Evolutionary conservation across 805 yeast genomes (phyloP).

Genomic region (Nematodospora valgi): DNA sequence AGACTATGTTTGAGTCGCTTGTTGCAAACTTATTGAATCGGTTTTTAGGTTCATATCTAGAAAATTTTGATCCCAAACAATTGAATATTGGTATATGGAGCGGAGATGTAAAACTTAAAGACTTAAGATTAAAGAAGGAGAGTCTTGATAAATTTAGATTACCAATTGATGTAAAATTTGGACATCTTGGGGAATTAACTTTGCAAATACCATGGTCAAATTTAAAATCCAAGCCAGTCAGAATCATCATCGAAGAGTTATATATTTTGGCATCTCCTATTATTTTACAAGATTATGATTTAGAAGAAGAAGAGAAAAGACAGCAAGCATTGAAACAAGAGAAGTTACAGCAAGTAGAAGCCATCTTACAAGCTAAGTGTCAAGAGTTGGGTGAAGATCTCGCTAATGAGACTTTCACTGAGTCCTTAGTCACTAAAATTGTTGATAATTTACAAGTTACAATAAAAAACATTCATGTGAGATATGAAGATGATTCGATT

Average conservation of each 20-base stretch:
- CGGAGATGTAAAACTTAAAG: slow-evolving; percentile 86
- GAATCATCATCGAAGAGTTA: slow-evolving; percentile 80
- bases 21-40: slow-evolving; percentile 63
- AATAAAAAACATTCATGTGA: slow-evolving; percentile 82
- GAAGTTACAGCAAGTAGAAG: slow-evolving; percentile 64
- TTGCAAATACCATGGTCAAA: slow-evolving; percentile 97
- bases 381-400: slow-evolving; percentile 29
- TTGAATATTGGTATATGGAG: slow-evolving; percentile 95
- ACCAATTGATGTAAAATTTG: slow-evolving; percentile 85
- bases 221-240: slow-evolving; percentile 87
- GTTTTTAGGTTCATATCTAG: slow-evolving; percentile 72
- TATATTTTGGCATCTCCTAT: slow-evolving; percentile 79
- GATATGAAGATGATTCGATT: slow-evolving; percentile 80
- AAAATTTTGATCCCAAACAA: slow-evolving; percentile 94
- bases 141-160: slow-evolving; percentile 82
- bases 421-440: slow-evolving; percentile 80
- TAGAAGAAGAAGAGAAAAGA: slow-evolving; percentile 57
- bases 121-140: slow-evolving; percentile 78
- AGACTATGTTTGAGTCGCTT: slow-evolving; percentile 63
- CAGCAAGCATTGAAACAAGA: slow-evolving; percentile 61
- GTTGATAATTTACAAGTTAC: slow-evolving; percentile 91
- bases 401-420: slow-evolving; percentile 79
- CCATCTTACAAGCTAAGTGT: slow-evolving; percentile 49
- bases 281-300: slow-evolving; percentile 49
- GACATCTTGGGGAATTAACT: slow-evolving; percentile 85